Evolutionary conservation across 441 rosid species (phyloP), one percentile per base, ranked within the genome.

Genomic region (Populus trichocarpa): DNA sequence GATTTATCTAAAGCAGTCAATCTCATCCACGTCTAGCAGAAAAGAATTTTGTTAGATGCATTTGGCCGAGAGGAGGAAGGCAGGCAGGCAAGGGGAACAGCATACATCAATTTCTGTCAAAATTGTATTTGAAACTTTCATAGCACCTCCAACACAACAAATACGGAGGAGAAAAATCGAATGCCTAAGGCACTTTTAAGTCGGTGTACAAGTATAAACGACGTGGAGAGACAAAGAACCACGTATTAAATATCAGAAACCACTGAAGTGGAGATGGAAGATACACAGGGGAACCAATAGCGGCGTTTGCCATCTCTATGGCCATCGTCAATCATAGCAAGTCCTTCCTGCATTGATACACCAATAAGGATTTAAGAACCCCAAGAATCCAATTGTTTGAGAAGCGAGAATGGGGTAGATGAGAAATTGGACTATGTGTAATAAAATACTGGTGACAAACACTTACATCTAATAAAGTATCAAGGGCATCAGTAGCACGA

Each of bases 271-370:
- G 92, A 86, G 59, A 88, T 87, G 77, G 96, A 85, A 59, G 94
- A 88, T 77, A 89, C 98, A 80, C 98, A 93, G 16, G 99, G 95
- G 84, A 95, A 92, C 99, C 97, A 92, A 75, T 92, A 92, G 30
- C 89, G 85, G 69, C 93, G 92, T 79, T 86, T 93, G 8, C 96
- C 92, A 73, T 92, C 96, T 75, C 80, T 83, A 67, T 90, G 91
- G 76, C 99, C 99, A 38, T 91, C 94, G 81, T 95, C 97, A 18
- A 93, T 89, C 98, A 93, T 91, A 0, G 94, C 96, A 72, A 95
- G 95, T 68, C 97, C 96, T 81, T 91, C 97, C 98, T 93, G 92
- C 79, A 78, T 64, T 57, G 73, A 46, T 13, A 46, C 0, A 46
- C 69, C 70, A 81, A 80, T 26, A 84, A 6, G 14, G 71, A 53